Base-by-base conservation (phyloP, 1,139 yeast species). In the Suhomyces wounanorum region DNA sequence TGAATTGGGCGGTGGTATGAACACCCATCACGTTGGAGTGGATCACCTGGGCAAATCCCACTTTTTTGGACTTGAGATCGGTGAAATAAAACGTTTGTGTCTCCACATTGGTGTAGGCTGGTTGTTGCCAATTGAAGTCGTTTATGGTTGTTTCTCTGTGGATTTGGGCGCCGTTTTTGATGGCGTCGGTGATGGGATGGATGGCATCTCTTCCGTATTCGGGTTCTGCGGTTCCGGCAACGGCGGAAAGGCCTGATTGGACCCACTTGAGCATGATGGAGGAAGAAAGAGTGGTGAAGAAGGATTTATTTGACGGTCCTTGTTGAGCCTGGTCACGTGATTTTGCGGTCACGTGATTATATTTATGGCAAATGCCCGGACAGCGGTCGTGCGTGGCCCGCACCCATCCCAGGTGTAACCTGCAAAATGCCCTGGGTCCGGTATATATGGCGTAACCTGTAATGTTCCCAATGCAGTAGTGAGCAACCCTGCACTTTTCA, bases 221-320 rank as follows among this genome's bases (percentile, higher is more conserved):
- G 26, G 99, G 99, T 70, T 94, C 99, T 1, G 97, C 96, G 16
- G 96, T 83, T 47, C 99, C 99, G 8, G 97, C 95, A 43, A 91
- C 94, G 6, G 96, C 94, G 18, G 98, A 90, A 44, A 94, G 82
- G 50, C 96, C 83, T 54, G 92, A 87, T 77, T 87, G 94, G 55
- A 87, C 88, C 91, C 91, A 87, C 81, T 85, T 87, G 50, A 87
- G 75, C 95, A 87, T 87, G 33, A 23, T 40, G 37, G 8, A 16
- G 28, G 8, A 35, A 28, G 14, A 14, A 17, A 40, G 36, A 17
- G 31, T 18, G 8, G 33, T 14, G 37, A 16, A 17, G 37, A 18
- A 28, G 31, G 44, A 23, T 33, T 28, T 18, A 16, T 14, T 40
- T 40, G 45, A 40, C 45, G 49, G 42, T 14, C n/a, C 31, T 42